Percentiles rank a stretch among this genome's conserved stretches.
Conservation (phyloP, 2,329 filamentous ascomycete species). For the Diaporthe citrichinensis region DNA sequence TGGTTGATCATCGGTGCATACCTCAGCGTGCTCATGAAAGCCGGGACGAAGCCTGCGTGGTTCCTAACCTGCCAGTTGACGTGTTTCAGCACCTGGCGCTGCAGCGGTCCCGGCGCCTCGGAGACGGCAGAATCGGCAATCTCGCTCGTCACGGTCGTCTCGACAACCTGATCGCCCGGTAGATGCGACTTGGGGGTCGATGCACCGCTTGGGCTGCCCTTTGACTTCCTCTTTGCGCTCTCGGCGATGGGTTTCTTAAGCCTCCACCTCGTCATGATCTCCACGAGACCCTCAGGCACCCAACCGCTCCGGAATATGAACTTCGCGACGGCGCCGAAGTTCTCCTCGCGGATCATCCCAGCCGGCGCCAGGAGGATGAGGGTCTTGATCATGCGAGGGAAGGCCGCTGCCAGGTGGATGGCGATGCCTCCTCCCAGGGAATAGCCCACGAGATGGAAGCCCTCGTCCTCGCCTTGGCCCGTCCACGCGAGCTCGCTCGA, state of each 20-base stretch:
- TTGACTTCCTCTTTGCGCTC: slow-evolving; percentile 47
- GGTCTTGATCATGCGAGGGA: slow-evolving; percentile 74
- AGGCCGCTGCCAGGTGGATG: slow-evolving; percentile 77
- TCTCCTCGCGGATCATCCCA: slow-evolving; percentile 75
- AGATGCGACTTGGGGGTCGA: neutral
- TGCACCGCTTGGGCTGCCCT: slow-evolving; percentile 3
- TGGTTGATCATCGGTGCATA: slow-evolving; percentile 68
- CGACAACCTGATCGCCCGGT: slow-evolving; percentile 45
- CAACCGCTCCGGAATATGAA: slow-evolving; percentile 69
- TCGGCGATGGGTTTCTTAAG: slow-evolving; percentile 66
- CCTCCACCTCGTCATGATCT: slow-evolving; percentile 61
- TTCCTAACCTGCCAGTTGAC: slow-evolving; percentile 71
- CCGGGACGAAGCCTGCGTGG: slow-evolving; percentile 71
- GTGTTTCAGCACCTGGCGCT: slow-evolving; percentile 62
- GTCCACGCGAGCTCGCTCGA: slow-evolving; percentile 74
- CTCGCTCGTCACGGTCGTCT: slow-evolving; percentile 43
- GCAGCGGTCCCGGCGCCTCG: slow-evolving; percentile 55
- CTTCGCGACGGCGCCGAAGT: slow-evolving; percentile 67
- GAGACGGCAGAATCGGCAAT: slow-evolving; percentile 51
- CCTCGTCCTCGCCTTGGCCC: slow-evolving; percentile 52
- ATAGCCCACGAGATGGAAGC: slow-evolving; percentile 83
- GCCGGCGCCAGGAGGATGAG: slow-evolving; percentile 77
- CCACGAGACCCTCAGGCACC: slow-evolving; percentile 66
- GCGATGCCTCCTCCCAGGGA: slow-evolving; percentile 84
- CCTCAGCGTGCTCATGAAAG: slow-evolving; percentile 71